phyloP scores from a whole-genome alignment of 2,329 filamentous ascomycete genomes.

The Ophiostoma perfectum region DNA sequence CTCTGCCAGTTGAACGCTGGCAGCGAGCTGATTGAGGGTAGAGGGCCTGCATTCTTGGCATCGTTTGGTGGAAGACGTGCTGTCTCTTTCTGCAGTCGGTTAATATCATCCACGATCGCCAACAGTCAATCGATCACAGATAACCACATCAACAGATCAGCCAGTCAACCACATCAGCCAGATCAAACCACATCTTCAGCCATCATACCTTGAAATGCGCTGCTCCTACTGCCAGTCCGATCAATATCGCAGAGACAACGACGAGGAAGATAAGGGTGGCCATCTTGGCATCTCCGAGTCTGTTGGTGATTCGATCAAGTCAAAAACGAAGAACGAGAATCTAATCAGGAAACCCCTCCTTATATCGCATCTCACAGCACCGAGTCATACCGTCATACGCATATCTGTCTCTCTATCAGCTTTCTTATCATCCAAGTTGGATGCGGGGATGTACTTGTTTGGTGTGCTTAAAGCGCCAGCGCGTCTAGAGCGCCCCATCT shows the following conservation, averaged over 20 bases:
- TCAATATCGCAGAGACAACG: neutral
- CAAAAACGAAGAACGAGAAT: neutral
- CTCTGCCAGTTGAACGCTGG: conserved; percentile 39
- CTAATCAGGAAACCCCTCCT: neutral
- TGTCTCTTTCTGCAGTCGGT: neutral
- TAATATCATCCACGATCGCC: too few relatives aligned
- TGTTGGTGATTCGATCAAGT: neutral
- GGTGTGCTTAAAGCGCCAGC: neutral
- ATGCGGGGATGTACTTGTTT: neutral
- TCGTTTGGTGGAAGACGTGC: neutral
- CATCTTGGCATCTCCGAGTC: neutral
- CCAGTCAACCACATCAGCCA: neutral
- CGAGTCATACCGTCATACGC: neutral
- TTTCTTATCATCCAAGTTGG: neutral
- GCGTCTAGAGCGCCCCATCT: neutral
- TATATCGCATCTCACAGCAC: neutral
- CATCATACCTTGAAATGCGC: neutral
- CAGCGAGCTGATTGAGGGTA: neutral
- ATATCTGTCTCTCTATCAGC: neutral
- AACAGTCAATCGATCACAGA: neutral
- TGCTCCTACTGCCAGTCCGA: neutral
- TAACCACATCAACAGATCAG: neutral
- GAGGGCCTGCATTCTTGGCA: neutral
- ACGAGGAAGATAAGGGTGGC: neutral
- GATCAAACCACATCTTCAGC: neutral